Evolutionary conservation across 23 red algal genomes (phyloP).

Genomic region (Gracilariopsis chorda): DNA sequence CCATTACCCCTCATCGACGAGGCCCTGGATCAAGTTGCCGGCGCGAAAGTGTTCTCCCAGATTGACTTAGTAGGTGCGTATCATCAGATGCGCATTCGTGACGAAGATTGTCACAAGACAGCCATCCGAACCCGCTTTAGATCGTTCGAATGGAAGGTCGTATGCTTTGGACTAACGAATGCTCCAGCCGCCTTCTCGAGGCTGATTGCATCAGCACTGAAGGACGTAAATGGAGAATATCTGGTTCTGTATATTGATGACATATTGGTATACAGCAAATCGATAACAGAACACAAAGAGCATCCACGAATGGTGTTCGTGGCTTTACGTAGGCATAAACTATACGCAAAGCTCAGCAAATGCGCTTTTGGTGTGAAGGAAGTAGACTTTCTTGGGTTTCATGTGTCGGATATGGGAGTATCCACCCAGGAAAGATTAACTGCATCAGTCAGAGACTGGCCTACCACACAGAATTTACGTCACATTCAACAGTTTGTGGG

Average conservation of each 20-base stretch:
- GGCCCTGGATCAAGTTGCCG: too few relatives aligned
- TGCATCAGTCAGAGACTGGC: not conserved
- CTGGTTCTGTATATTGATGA: not conserved
- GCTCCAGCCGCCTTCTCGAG: not conserved
- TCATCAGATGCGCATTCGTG: too few relatives aligned
- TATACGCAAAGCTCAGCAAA: not conserved
- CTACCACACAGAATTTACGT: not conserved
- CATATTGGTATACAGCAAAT: not conserved
- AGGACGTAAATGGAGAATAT: not conserved
- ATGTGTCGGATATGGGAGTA: not conserved
- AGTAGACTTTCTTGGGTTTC: not conserved
- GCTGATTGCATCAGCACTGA: not conserved
- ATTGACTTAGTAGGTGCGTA: too few relatives aligned
- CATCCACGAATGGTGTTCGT: not conserved
- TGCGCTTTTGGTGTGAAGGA: not conserved
- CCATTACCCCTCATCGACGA: too few relatives aligned
- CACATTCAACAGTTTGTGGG: not conserved
- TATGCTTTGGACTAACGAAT: conserved; percentile 2
- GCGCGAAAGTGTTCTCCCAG: too few relatives aligned
- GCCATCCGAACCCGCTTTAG: not conserved
- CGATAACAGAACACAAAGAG: not conserved
- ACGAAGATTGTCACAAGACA: too few relatives aligned
- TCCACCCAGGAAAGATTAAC: not conserved
- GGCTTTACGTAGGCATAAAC: not conserved
- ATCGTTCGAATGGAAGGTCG: not conserved